Conservation (phyloP, 2,329 filamentous ascomycete genomes). For the Fusarium aywerte region DNA sequence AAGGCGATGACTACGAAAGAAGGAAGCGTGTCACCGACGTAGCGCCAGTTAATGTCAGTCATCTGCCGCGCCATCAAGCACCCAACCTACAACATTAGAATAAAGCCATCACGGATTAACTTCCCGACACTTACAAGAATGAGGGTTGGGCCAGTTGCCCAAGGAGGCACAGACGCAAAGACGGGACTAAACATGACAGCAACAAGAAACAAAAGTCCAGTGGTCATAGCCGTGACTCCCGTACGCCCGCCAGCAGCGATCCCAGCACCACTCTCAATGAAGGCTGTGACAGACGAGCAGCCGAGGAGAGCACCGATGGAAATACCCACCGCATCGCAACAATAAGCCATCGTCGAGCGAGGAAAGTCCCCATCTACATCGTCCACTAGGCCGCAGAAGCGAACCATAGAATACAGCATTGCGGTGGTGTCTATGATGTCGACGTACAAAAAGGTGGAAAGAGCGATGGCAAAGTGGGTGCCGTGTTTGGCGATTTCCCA, state of each 20-base stretch:
- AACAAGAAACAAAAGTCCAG: constrained; percentile 73
- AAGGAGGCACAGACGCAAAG: constrained; percentile 76
- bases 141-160: constrained; percentile 80
- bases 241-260: constrained; percentile 77
- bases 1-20: constrained; percentile 81
- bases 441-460: constrained; percentile 79
- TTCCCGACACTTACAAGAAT: constrained; percentile 60
- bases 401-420: constrained; percentile 78
- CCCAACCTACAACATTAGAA: constrained; percentile 61
- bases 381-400: constrained; percentile 71
- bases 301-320: constrained; percentile 74
- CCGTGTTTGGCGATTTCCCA: constrained; percentile 74
- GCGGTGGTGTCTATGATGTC: constrained; percentile 79
- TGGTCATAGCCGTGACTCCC: constrained; percentile 72
- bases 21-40: constrained; percentile 80
- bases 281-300: constrained; percentile 74
- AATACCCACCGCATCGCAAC: constrained; percentile 72
- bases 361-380: constrained; percentile 77
- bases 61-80: constrained; percentile 81
- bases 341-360: constrained; percentile 79
- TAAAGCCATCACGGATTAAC: fast-evolving
- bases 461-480: constrained; percentile 77
- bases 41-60: constrained; percentile 83
- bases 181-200: constrained; percentile 77
- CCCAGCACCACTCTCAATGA: constrained; percentile 76